Base-by-base conservation (phyloP, 352 stramenopile genomes). In the Hyaloperonospora arabidopsidis region DNA sequence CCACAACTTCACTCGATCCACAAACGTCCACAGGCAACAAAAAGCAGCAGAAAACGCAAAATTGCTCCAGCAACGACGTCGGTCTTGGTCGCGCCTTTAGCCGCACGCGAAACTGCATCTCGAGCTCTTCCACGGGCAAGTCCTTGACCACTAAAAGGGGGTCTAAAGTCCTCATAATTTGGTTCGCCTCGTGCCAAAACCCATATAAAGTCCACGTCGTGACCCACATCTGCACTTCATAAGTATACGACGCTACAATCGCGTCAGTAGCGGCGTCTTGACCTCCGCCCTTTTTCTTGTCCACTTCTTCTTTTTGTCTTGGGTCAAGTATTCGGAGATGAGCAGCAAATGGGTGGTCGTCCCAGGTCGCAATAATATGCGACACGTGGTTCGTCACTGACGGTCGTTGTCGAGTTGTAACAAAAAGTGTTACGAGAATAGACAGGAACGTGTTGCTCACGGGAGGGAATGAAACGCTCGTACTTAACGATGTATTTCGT, bases 221-320 rank as follows among this genome's bases (percentile, higher is more conserved):
- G 25, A 89, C 76, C 79, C 79, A 89, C 28, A 84, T 54, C 60
- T 89, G 79, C 54, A 89, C 63, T 53, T 89, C 76, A 49, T 89
- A 89, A 19, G 59, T 53, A 25, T 50, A 71, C 19, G 47, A 55
- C 11, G 39, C 76, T 25, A 14, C 56, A 23, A 1, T 45, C 28
- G 12, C 38, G 45, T 49, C 48, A 35, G 13, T 40, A 15, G 6
- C 21, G 47, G 38, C 18, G 22, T 57, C 8, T 17, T 22, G 44
- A 52, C 52, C 21, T 40, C 5, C 14, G 11, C 38, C 23, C 11
- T 36, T 34, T 18, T 47, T 45, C 0, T 55, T n/a, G 23, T 59
- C 57, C 32, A 52, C 32, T 17, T 49, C 45, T 4, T 72, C 63
- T 5, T 64, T 36, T 0, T 57, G 50, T 10, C 40, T 32, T 36